Evolutionary conservation across 1,139 yeast genomes (phyloP), one percentile per base, ranked within the genome.

Genomic region (Yamadazyma friedrichii): DNA sequence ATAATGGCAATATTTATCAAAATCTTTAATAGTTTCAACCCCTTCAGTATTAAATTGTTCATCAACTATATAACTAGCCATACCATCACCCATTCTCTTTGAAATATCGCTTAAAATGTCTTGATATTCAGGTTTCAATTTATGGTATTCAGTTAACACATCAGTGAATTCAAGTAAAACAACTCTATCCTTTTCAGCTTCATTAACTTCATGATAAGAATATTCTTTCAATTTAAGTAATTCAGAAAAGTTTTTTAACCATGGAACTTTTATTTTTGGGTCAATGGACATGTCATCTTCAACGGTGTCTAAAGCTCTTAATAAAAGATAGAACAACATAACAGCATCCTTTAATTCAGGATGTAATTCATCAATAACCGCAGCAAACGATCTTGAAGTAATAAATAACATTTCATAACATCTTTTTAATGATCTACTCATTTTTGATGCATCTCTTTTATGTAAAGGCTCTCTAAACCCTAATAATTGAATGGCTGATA

Each of bases 261-360:
- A 59, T 1, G 95, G 91, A 22, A 89, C 70, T 64, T 93, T 93
- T 45, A 78, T 56, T 16, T 74, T 73, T 6, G 88, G 81, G 44
- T 80, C 82, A 43, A 94, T 66, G 9, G 93, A 76, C 95, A 91
- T 93, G 59, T 94, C 99, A 63, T 94, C 99, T 62, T 94, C 99
- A 44, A 94, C 76, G 2, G 99, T 94, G 59, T 94, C 99, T 55
- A 94, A 76, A 0, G 96, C 98, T 47, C 99, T 77, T 51, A 93
- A 70, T 24, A 89, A 76, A 46, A 93, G 66, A 63, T 93, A 93
- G 64, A 94, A 93, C 6, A 93, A 48, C 89, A 82, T 82, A 40
- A 88, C 77, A 0, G 85, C 87, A 51, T 82, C 82, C 49, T 96
- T 78, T 51, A 94, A 69, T 56, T 89, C 96, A 0, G 98, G 97